Evolutionary conservation across 1,139 yeast genomes (phyloP), one percentile per base, ranked within the genome.

Genomic region (Suhomyces panamericanus): DNA sequence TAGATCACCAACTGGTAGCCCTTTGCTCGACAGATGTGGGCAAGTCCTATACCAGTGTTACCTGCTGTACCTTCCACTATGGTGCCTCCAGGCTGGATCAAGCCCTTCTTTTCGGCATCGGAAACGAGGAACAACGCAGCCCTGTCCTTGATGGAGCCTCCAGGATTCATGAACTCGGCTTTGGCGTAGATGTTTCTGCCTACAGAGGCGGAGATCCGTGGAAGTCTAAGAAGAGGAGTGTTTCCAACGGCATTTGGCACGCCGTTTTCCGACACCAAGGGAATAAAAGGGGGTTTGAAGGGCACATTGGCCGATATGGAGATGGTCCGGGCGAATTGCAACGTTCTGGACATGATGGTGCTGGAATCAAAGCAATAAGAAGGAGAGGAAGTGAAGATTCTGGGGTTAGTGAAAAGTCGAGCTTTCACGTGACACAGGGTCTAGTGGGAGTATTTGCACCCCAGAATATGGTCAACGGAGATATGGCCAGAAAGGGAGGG

Each of bases 141-240:
- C 48, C 97, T 77, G 63, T 89, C 97, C 62, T 89, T 89, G 49
- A 90, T 90, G 6, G 95, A 85, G 0, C 96, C 97, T 39, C 96
- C 96, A 2, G 97, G 97, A 66, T 90, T 89, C 85, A 87, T 86
- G 69, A 83, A 87, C 67, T 89, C 97, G 12, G 95, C 95, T 63
- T 89, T 89, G 42, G 88, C 96, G 60, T 81, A 88, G 54, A 89
- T 81, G 57, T 89, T 86, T 55, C 96, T 72, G 10, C 89, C 89
- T 15, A 83, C 66, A 52, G 77, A 77, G 30, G 73, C 69, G 14
- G 89, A 82, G 38, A 88, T 72, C 38, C 69, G 71, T 47, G 85
- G 83, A 41, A 90, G 74, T 54, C 78, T 77, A 52, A 89, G 70
- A 55, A 89, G 70, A 15, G 96, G 96, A 3, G 97, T 89, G 64